phyloP scores from a whole-genome alignment of 2,329 filamentous ascomycete genomes.

The Pseudogymnoascus sp. region DNA sequence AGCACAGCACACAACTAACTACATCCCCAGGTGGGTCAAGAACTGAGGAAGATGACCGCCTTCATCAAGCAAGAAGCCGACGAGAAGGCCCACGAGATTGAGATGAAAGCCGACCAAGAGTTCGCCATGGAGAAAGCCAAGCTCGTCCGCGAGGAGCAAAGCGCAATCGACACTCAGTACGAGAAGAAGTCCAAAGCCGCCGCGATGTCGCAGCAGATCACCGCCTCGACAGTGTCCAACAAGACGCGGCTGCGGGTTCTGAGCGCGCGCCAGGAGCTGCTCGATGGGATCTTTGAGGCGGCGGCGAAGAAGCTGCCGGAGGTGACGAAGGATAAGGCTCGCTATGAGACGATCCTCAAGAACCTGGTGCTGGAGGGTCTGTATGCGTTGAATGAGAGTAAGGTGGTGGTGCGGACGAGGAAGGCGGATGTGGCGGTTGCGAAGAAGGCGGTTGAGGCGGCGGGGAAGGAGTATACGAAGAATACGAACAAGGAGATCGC shows the following conservation, averaged over 20 bases:
- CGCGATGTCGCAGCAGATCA: slow-evolving; percentile 97
- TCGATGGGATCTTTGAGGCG: slow-evolving; percentile 81
- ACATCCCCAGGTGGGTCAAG: slow-evolving; percentile 72
- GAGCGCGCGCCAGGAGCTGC: slow-evolving; percentile 75
- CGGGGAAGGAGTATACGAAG: slow-evolving; percentile 76
- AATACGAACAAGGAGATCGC: slow-evolving; percentile 60
- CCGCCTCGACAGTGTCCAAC: slow-evolving; percentile 90
- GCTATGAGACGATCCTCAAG: slow-evolving; percentile 71
- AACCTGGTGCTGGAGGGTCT: slow-evolving; percentile 80
- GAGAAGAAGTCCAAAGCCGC: slow-evolving; percentile 99
- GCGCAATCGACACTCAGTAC: slow-evolving; percentile 84
- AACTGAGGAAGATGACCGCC: slow-evolving; percentile 99
- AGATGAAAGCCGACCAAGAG: slow-evolving; percentile 97
- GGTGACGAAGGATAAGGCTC: slow-evolving; percentile 57
- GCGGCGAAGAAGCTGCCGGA: slow-evolving; percentile 63
- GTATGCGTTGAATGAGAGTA: slow-evolving; percentile 77
- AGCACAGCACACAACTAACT: slow-evolving; percentile 9
- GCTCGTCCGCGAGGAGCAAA: slow-evolving; percentile 90
- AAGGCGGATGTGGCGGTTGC: slow-evolving; percentile 70
- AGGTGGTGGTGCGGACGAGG: slow-evolving; percentile 64
- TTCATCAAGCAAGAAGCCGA: slow-evolving; percentile 98
- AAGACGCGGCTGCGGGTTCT: slow-evolving; percentile 89
- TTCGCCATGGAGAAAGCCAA: slow-evolving; percentile 99
- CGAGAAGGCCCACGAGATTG: slow-evolving; percentile 95
- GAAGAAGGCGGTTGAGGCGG: slow-evolving; percentile 69